Conservation (phyloP, 768 basidiomycete genomes). For the Mycena amicta region DNA sequence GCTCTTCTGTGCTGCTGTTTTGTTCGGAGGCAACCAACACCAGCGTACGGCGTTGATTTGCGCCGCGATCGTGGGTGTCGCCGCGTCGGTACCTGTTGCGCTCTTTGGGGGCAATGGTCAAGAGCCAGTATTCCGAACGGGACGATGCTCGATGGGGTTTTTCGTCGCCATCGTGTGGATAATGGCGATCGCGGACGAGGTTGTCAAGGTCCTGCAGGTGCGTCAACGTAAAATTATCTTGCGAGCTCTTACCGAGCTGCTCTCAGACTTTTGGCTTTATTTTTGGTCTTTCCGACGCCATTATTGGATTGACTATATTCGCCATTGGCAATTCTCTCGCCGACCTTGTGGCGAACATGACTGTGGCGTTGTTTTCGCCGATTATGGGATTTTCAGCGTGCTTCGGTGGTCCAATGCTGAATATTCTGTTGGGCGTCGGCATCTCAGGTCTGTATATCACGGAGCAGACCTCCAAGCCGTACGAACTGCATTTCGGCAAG, state of each 20-base stretch:
- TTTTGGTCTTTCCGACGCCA: slow-evolving; percentile 94
- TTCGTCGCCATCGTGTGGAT: slow-evolving; percentile 93
- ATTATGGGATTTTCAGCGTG: slow-evolving; percentile 97
- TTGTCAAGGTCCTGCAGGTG: slow-evolving; percentile 88
- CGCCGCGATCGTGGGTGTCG: slow-evolving; percentile 55
- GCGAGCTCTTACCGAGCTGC: slow-evolving; percentile 9
- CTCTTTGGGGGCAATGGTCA: slow-evolving; percentile 62
- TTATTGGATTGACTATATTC: slow-evolving; percentile 95
- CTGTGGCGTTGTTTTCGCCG: slow-evolving; percentile 89
- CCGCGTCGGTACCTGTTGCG: slow-evolving; percentile 56
- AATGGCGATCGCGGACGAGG: slow-evolving; percentile 96
- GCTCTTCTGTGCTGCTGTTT: slow-evolving; percentile 68
- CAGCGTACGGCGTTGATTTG: slow-evolving; percentile 57
- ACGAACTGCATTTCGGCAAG: slow-evolving; percentile 74
- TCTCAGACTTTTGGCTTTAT: slow-evolving; percentile 87
- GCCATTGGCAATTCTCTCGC: slow-evolving; percentile 96
- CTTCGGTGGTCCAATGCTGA: slow-evolving; percentile 92
- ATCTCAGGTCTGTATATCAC: slow-evolving; percentile 89
- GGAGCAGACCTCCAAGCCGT: slow-evolving; percentile 60
- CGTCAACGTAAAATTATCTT: slow-evolving; percentile 19
- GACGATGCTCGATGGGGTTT: slow-evolving; percentile 90
- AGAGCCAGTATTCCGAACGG: slow-evolving; percentile 59
- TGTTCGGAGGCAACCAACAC: slow-evolving; percentile 60
- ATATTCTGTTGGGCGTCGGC: slow-evolving; percentile 89
- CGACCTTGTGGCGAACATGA: slow-evolving; percentile 96